Conservation (phyloP, 202 grass and related monocot species). For the Eragrostis tef region DNA sequence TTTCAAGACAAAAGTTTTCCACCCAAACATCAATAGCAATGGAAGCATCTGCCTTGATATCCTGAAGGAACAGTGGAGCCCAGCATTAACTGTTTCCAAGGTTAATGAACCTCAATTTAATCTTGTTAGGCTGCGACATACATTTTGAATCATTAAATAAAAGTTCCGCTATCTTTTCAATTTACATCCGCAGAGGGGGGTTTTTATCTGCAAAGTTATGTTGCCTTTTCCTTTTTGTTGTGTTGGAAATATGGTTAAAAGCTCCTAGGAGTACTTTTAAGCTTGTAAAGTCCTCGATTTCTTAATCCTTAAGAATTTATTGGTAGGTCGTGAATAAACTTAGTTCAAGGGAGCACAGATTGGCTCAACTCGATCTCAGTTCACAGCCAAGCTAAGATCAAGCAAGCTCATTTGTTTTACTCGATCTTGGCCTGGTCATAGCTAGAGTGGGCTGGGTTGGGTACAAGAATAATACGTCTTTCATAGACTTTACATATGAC, state of each 20-base stretch:
- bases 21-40: slow-evolving; percentile 56
- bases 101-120: not conserved
- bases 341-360: not conserved
- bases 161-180: no score
- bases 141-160: no score
- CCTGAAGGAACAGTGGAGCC: slow-evolving; percentile 55
- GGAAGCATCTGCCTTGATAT: slow-evolving; percentile 56
- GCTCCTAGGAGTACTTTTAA: not conserved
- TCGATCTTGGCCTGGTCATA: not conserved
- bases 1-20: slow-evolving; percentile 54
- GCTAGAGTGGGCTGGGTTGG: no score
- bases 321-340: not conserved
- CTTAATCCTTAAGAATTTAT: not conserved
- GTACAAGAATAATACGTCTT: not conserved
- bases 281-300: not conserved
- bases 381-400: not conserved
- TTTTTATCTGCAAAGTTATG: not conserved
- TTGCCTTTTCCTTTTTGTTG: not conserved
- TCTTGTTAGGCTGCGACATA: no score
- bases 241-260: not conserved
- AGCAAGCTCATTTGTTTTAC: not conserved
- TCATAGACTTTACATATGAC: not conserved
- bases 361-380: not conserved
- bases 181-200: no score
- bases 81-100: slow-evolving; percentile 54